Evolutionary conservation across 2,329 filamentous ascomycete genomes (phyloP).

Genomic region (Diplodia sapinea): DNA sequence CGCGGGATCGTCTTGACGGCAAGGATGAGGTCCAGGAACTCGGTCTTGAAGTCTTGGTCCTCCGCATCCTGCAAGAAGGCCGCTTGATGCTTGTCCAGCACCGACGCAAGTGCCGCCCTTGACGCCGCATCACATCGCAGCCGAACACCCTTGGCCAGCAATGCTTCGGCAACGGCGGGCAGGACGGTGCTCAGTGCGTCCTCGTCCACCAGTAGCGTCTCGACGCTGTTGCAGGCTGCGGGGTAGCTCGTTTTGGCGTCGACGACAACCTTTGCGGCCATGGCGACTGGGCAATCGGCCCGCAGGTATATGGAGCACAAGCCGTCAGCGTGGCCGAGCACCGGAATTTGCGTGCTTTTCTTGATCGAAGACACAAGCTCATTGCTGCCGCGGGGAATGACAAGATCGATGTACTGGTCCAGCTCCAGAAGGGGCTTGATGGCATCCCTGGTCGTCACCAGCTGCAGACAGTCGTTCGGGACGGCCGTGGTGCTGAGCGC

Average conservation of each 20-base stretch:
- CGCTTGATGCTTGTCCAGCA: slow-evolving; percentile 51
- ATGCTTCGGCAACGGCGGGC: slow-evolving; percentile 72
- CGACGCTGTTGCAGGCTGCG: slow-evolving; percentile 92
- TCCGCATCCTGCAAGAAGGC: slow-evolving; percentile 66
- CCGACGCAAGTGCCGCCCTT: slow-evolving; percentile 65
- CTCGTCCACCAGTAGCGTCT: slow-evolving; percentile 86
- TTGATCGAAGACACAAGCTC: slow-evolving; percentile 92
- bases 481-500: slow-evolving; percentile 76
- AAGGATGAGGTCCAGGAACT: slow-evolving; percentile 84
- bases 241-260: slow-evolving; percentile 96
- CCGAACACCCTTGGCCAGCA: slow-evolving; percentile 77
- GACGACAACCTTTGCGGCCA: slow-evolving; percentile 77
- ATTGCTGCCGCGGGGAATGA: slow-evolving; percentile 90
- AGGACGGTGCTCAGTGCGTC: slow-evolving; percentile 70
- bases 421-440: slow-evolving; percentile 86
- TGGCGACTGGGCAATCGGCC: slow-evolving; percentile 72
- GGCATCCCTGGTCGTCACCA: slow-evolving; percentile 90
- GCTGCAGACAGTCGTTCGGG: slow-evolving; percentile 85
- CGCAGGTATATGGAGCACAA: slow-evolving; percentile 88
- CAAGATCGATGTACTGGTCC: slow-evolving; percentile 88
- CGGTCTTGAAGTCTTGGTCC: slow-evolving; percentile 79
- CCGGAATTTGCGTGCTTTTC: slow-evolving; percentile 87
- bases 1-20: slow-evolving; percentile 77
- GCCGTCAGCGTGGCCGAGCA: slow-evolving; percentile 94
- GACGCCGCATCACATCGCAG: slow-evolving; percentile 78